phyloP scores from a whole-genome alignment of 371 early-diverging fungal species.

The Lichtheimia ramosa region DNA sequence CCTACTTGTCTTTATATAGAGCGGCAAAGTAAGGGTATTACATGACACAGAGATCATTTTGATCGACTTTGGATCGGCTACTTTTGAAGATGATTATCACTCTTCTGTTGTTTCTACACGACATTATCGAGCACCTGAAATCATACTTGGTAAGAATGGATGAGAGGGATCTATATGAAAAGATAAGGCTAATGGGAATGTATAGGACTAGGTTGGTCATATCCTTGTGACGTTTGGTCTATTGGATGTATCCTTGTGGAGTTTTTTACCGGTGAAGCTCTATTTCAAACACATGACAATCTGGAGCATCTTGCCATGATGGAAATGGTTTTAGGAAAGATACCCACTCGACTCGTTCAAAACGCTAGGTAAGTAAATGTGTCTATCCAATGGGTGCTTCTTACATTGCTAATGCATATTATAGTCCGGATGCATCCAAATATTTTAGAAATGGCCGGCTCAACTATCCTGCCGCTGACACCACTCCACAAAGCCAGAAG shows the following conservation, averaged over 20 bases:
- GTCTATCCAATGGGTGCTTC: too few relatives aligned
- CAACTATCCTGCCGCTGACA: constrained; percentile 67
- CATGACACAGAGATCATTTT: constrained; percentile 76
- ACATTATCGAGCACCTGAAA: constrained; percentile 97
- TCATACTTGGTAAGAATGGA: constrained; percentile 71
- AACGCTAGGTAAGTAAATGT: constrained; percentile 5
- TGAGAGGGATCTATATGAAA: neutral
- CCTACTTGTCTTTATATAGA: constrained; percentile 2
- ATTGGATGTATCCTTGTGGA: constrained; percentile 97
- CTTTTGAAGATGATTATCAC: constrained; percentile 91
- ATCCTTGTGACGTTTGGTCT: constrained; percentile 97
- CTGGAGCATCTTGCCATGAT: constrained; percentile 79
- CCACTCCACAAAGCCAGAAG: constrained; percentile 63
- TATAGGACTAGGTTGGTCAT: constrained; percentile 86
- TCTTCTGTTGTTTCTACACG: constrained; percentile 89
- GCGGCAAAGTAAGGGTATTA: constrained; percentile 36
- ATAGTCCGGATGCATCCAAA: constrained; percentile 52
- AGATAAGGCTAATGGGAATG: neutral
- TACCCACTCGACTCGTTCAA: constrained; percentile 38
- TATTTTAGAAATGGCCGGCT: constrained; percentile 61
- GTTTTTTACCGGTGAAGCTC: constrained; percentile 91
- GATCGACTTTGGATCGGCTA: constrained; percentile 95
- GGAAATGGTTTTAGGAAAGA: constrained; percentile 62
- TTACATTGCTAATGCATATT: neutral
- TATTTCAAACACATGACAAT: constrained; percentile 94